Base-by-base conservation (phyloP, 495 filamentous ascomycete species). In the Penicillium mononematosum region DNA sequence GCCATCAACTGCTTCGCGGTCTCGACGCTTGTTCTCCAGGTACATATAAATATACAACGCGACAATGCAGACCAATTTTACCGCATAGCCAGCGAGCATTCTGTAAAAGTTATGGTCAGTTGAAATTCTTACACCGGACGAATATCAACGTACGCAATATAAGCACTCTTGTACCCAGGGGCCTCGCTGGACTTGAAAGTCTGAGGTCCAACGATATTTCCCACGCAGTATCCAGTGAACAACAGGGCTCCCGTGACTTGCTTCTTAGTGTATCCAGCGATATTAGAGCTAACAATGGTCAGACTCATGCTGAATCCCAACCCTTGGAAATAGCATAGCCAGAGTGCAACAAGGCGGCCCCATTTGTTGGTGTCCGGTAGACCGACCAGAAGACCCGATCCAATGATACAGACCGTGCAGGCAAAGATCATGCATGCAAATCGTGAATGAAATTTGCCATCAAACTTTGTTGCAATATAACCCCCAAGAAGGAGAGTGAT, bases 191-290 rank as follows among this genome's bases (percentile, higher is more conserved):
- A 65, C 45, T 78, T 81, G 51, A 85, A 83, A 0, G 80, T 80
- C 66, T 81, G 80, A 38, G 81, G 77, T 9, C 78, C 75, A 58
- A 79, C 77, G 36, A 82, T 81, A 67, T 72, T 72, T 5, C 69
- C 69, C 50, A 66, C 61, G 45, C 69, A 72, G 38, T 71, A 72
- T 10, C 63, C 69, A 22, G 75, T 72, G 55, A 82, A 83, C 11
- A 83, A 48, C 22, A 76, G 62, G 4, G 80, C 80, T 22, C 74
- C 76, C 0, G 81, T 83, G 5, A 82, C 63, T 53, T 77, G 76
- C 58, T 83, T 83, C 69, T 83, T 83, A 0, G 80, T 83, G 49
- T 79, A 81, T 3, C 81, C 81, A 0, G 80, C 80, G 39, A 83
- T 73, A 56, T 84, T 83, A 5, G 69, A 73, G 50, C 65, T 70